Evolutionary conservation across 1,284 basidiomycete species (phyloP), one percentile per base, ranked within the genome.

Genomic region (Cutaneotrichosporon daszewskae): DNA sequence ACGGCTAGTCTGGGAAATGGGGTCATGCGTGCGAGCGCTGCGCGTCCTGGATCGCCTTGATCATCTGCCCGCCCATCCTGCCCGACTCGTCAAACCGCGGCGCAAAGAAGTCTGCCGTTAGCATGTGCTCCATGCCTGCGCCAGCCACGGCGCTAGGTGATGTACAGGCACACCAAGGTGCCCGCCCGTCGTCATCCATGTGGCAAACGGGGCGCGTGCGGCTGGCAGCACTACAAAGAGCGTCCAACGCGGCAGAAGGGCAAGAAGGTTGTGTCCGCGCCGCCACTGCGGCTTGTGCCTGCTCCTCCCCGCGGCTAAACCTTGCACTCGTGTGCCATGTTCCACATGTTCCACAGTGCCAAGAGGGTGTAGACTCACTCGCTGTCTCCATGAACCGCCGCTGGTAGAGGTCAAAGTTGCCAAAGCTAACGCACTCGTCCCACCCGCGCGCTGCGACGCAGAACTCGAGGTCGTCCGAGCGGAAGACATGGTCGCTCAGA

Each of bases 361-460:
- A 8, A 39, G 23, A 27, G 36, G 13, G 10, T 25, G n/a, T n/a
- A n/a, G 14, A 68, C 68, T 59, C 45, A 71, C 69, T 57, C 17
- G 83, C 76, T 9, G 91, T 94, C 67, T 84, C 78, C 60, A 80
- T 79, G 66, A 97, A 98, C 44, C 91, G 72, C 59, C 78, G 71
- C 63, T 79, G 76, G 74, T 96, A 98, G 47, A 90, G 75, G 55
- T 92, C 87, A 71, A 96, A 96, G 71, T 79, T 84, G 27, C 90
- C 89, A 72, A 95, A 94, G 38, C 80, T 82, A 33, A 98, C 88
- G 62, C 87, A 90, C 71, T 95, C 87, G 59, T 85, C 87, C 94
- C 95, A 98, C 2, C 91, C 92, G n/a, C 92, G 76, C 0, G 92
- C 89, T 0, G 90, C 94, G 20, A 96, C 76, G 31, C 92, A 84